Percentiles rank a stretch among this genome's conserved stretches.
Conservation (phyloP, 768 basidiomycete species). For the Leccinum longicurvipes region DNA sequence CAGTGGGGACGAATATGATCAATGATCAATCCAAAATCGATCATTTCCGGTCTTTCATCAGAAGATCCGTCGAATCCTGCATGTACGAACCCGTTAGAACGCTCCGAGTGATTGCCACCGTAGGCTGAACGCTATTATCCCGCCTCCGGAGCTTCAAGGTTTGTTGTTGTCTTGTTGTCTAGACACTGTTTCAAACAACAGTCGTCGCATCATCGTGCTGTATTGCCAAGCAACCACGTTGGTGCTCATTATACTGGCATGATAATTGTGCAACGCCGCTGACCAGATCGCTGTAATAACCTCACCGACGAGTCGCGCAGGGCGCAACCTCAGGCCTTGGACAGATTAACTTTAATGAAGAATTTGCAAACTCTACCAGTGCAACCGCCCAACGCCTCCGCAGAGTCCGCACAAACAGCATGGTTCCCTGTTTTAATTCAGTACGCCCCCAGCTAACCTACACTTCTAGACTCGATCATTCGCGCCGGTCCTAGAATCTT, state of each 20-base stretch:
- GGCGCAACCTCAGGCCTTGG: not conserved
- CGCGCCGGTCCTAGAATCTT: not conserved
- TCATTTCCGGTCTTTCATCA: conserved; percentile 12
- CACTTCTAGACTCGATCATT: not conserved
- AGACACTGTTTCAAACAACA: not conserved
- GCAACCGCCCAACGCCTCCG: not conserved
- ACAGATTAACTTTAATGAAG: not conserved
- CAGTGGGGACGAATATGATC: conserved; percentile 1
- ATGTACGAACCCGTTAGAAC: not conserved
- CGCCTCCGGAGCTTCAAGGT: not conserved
- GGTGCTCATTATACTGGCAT: not conserved
- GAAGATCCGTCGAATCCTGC: not conserved
- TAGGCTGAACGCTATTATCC: not conserved
- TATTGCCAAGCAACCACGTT: not conserved
- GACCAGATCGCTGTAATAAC: not conserved
- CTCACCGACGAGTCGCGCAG: not conserved
- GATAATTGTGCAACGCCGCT: not conserved
- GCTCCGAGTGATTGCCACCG: not conserved
- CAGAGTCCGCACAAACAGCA: not conserved
- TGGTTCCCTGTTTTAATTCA: not conserved
- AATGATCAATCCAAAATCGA: too few relatives aligned
- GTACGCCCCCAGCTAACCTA: not conserved
- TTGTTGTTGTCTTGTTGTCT: not conserved
- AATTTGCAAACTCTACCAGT: not conserved
- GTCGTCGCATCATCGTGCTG: not conserved